Conservation (phyloP, 306 rosid species). For the Purshia tridentata region DNA sequence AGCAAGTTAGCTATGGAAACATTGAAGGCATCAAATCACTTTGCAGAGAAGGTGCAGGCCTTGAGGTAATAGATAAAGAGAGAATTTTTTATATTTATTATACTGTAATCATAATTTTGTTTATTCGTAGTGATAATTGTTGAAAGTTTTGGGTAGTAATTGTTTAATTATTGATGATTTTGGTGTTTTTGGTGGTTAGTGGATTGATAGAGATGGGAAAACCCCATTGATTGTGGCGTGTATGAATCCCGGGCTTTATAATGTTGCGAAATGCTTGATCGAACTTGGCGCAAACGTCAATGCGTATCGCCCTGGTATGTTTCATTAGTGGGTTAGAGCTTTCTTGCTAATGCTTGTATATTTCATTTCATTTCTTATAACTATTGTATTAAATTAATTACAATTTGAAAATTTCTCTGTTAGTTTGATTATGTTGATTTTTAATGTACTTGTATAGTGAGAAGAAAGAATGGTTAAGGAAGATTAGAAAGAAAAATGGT, state of each 20-base stretch:
- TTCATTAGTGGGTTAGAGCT: neutral
- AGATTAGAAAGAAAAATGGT: neutral
- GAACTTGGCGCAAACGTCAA: constrained; percentile 94
- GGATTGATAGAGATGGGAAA: constrained; percentile 72
- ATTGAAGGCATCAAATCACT: constrained; percentile 76
- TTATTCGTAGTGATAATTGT: neutral
- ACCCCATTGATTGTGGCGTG: constrained; percentile 90
- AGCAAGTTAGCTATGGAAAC: constrained; percentile 79
- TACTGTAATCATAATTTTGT: no score
- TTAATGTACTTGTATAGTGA: neutral
- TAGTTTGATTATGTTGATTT: neutral
- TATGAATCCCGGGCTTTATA: constrained; percentile 62
- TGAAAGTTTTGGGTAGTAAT: neutral
- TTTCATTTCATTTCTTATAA: neutral
- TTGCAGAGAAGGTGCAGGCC: constrained; percentile 74
- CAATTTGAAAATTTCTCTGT: neutral
- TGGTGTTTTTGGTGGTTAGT: constrained; percentile 42
- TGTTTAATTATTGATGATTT: constrained; percentile 26
- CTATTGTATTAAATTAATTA: neutral
- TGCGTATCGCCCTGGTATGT: constrained; percentile 81
- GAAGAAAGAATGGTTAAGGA: neutral
- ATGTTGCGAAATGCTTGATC: constrained; percentile 71
- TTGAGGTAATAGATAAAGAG: constrained; percentile 55
- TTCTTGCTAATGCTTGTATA: neutral
- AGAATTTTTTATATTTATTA: neutral